These are phyloP conservation scores for Ustanciosporium gigantosporum DNA, from an alignment of 1,284 basidiomycete species.

Conservation along the genomic window DNA sequence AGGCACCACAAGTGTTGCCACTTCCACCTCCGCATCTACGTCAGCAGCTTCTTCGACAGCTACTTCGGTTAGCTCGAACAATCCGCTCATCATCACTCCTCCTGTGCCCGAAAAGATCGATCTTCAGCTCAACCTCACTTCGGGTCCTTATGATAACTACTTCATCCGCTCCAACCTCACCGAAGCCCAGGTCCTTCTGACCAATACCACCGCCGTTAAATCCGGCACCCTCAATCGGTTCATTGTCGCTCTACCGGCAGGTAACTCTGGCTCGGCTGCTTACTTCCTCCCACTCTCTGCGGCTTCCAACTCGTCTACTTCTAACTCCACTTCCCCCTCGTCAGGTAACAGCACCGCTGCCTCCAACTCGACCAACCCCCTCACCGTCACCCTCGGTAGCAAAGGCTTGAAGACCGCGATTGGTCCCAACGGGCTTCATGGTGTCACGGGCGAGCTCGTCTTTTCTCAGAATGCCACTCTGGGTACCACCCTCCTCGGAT, in stretches of 20 bases:
- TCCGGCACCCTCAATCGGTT: conserved; percentile 57
- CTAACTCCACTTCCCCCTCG: neutral
- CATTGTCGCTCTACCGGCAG: conserved; percentile 63
- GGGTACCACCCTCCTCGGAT: conserved; percentile 63
- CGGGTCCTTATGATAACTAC: conserved; percentile 62
- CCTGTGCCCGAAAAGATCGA: conserved; percentile 15
- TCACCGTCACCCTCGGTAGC: conserved; percentile 58
- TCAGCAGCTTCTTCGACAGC: neutral
- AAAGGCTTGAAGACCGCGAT: conserved; percentile 46
- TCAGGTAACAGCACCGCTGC: neutral
- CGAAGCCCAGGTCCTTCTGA: conserved; percentile 62
- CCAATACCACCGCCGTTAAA: conserved; percentile 53
- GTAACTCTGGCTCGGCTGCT: conserved; percentile 58
- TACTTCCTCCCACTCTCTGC: conserved; percentile 18
- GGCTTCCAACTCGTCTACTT: neutral
- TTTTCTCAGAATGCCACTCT: conserved; percentile 62
- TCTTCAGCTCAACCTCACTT: conserved; percentile 21
- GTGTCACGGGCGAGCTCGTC: conserved; percentile 61
- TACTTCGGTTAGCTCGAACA: neutral
- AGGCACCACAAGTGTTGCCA: neutral
- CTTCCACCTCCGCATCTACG: too few species aligned
- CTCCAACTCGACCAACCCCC: neutral
- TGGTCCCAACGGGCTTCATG: conserved; percentile 61
- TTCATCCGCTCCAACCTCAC: conserved; percentile 63
- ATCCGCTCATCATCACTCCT: conserved; percentile 24